phyloP scores from a whole-genome alignment of 2,329 filamentous ascomycete species.

The Arthrobotrys entomopaga region DNA sequence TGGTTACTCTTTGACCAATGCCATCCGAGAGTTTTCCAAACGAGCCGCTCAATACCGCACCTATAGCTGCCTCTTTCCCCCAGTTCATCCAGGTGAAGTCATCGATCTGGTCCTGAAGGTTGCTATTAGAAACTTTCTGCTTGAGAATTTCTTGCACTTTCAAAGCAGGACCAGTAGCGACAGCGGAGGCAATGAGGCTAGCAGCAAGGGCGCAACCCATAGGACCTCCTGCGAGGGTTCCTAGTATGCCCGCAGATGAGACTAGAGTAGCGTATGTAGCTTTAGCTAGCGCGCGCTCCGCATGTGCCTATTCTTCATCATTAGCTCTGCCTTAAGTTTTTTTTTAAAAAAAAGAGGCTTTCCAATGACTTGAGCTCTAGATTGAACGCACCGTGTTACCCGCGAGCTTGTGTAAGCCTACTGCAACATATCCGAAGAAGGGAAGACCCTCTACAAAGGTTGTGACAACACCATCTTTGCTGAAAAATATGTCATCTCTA shows the following conservation, averaged over 20 bases:
- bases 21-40: neutral
- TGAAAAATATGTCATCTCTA: neutral
- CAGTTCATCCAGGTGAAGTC: neutral
- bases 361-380: neutral
- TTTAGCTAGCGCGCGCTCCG: neutral
- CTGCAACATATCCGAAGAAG: slow-evolving; percentile 3
- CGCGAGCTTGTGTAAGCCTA: neutral
- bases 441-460: slow-evolving; percentile 9
- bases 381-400: neutral
- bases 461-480: neutral
- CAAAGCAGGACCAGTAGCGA: neutral
- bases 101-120: neutral
- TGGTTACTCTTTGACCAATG: neutral
- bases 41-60: neutral
- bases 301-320: neutral
- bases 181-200: neutral
- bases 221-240: neutral
- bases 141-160: neutral
- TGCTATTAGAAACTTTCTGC: neutral
- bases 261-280: slow-evolving; percentile 1
- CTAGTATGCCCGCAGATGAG: neutral
- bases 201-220: neutral
- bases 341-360: neutral
- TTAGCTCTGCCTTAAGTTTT: no score
- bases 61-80: neutral